A percentile compares a stretch with the other conserved stretches of the same genome.
phyloP scores from a whole-genome alignment of 306 rosid species.

The Myrica gale region DNA sequence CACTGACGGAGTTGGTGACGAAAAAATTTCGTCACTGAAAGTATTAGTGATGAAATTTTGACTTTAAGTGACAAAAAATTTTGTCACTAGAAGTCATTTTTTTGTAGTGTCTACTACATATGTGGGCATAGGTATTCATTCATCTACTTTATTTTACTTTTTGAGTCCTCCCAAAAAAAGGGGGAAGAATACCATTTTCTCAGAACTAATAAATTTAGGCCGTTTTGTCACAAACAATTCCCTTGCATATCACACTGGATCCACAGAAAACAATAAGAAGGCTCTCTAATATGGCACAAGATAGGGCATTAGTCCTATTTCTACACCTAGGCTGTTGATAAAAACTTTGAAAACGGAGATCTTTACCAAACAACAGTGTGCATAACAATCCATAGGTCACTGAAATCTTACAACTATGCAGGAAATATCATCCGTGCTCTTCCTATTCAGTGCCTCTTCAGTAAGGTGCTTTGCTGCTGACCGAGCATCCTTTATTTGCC shows the following conservation, averaged over 20 bases:
- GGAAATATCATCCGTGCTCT: conserved; percentile 89
- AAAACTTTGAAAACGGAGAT: not conserved
- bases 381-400: conserved; percentile 37
- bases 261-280: not conserved
- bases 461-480: conserved; percentile 81
- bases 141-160: not conserved
- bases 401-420: conserved; percentile 73
- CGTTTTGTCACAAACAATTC: not conserved
- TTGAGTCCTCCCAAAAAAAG: not conserved
- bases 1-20: no score
- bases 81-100: no score
- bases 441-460: conserved; percentile 77
- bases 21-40: no score
- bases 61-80: no score
- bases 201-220: not conserved
- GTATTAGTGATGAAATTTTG: no score
- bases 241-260: not conserved
- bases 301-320: not conserved
- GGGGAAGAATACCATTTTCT: not conserved
- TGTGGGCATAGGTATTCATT: no score
- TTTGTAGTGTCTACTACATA: no score
- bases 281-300: not conserved
- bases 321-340: not conserved
- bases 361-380: not conserved
- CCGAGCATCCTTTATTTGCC: conserved; percentile 69